phyloP scores from a whole-genome alignment of 345 rosid genomes.

The Camelina sativa region DNA sequence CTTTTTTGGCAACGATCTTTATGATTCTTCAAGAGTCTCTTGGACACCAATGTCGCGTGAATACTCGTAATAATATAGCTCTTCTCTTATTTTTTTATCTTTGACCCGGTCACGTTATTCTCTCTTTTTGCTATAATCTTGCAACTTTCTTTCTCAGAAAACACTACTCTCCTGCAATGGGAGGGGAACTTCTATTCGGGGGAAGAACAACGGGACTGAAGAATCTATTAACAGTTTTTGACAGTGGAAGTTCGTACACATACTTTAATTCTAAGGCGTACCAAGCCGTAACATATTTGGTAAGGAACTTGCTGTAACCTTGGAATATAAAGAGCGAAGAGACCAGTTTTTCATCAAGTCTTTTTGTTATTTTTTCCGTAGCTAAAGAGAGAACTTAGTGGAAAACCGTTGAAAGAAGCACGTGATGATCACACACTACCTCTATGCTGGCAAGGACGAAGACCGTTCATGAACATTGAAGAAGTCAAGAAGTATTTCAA shows the following conservation, averaged over 20 bases:
- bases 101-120: not conserved
- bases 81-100: not conserved
- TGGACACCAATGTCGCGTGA: constrained; percentile 86
- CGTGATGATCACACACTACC: constrained; percentile 73
- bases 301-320: constrained; percentile 46
- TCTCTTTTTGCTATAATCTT: constrained; percentile 7
- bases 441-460: constrained; percentile 87
- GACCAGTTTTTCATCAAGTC: not conserved
- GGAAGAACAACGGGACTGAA: constrained; percentile 66
- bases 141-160: constrained; percentile 53
- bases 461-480: constrained; percentile 65
- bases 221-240: constrained; percentile 61
- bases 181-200: constrained; percentile 67
- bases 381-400: constrained; percentile 59
- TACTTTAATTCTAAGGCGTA: constrained; percentile 73
- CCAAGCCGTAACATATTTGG: constrained; percentile 54
- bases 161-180: constrained; percentile 79
- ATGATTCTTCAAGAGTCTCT: constrained; percentile 62
- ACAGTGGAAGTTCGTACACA: constrained; percentile 96
- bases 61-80: constrained; percentile 46
- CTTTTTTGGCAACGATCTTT: constrained; percentile 83
- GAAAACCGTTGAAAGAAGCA: constrained; percentile 66
- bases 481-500: constrained; percentile 85
- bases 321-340: constrained; percentile 5
- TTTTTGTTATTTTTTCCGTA: constrained; percentile 31